Evolutionary conservation across 768 basidiomycete species (phyloP), one percentile per base, ranked within the genome.

Genomic region (Tricholoma flavovirens): DNA sequence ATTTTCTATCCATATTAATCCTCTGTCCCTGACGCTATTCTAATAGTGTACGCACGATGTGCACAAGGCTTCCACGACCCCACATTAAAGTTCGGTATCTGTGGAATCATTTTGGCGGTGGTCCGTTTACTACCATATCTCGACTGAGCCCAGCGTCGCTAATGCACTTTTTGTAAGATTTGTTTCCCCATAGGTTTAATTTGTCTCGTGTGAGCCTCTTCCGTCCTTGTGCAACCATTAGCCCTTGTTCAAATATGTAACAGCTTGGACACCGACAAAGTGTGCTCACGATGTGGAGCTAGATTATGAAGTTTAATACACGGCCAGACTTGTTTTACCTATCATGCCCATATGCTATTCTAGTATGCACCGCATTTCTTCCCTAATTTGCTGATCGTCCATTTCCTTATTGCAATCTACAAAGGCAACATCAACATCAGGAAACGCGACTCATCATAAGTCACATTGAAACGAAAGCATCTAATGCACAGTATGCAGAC

Each of bases 151-250:
- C 24, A 26, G 7, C 15, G 24, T 29, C 5, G 5, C 15, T 5
- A 40, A 45, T 12, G 38, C 54, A 8, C 49, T 51, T 12, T 38
- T 22, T 26, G 24, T 22, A 29, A 63, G 60, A 2, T 61, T 1
- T 45, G 43, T 10, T 61, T 63, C 33, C 60, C 62, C 14, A 52
- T 63, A 30, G 62, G 62, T 8, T 53, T 63, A 2, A 32, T 63
- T 12, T 63, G 60, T 26, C 51, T 63, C 15, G 61, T 56, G 62
- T 59, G 38, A 54, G 59, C 26, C 11, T 9, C 22, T 42, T 5
- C n/a, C 15, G 11, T 33, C 12, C 33, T 19, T 35, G 22, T 51
- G 21, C 50, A 6, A 7, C 26, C 17, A 21, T 6, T 11, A 4
- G 4, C 8, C 51, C 22, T 32, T 45, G 43, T 14, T 10, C 21